Base-by-base conservation (phyloP, 2,329 filamentous ascomycete species). In the Fusarium equiseti region DNA sequence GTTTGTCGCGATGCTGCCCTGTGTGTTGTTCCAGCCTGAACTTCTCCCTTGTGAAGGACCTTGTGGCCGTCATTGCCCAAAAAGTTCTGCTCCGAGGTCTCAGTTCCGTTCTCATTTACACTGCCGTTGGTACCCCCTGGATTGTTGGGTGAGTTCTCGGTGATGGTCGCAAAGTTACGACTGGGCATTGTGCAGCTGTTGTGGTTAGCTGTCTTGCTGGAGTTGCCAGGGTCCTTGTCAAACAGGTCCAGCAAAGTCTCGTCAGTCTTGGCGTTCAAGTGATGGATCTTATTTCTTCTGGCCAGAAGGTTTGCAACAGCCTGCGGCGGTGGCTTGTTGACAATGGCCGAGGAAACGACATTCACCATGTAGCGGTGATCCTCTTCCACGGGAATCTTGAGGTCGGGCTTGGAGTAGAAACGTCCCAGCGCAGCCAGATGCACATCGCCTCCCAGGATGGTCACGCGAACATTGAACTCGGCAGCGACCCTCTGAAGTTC, bases 321-420 rank as follows among this genome's bases (percentile, higher is more conserved):
- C 79, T 91, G 89, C 2, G 95, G 94, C 16, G 95, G 94, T 4
- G 96, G 96, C 74, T 95, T 95, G 79, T 99, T 98, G 72, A 97
- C 95, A 76, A 99, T 98, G 32, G 95, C 95, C 1, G 95, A 98
- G 8, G 94, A 97, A 56, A 98, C 88, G 22, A 99, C 87, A 77
- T 99, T 99, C 53, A 91, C 92, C 90, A 99, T 98, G 80, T 98
- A 98, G 59, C 96, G 89, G 78, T 94, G 92, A 79, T 99, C 96
- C 63, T 91, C 87, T 77, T 95, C 92, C 59, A 90, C 91, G 1
- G 93, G 87, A 35, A 97, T 87, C 56, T 90, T 87, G 46, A 96
- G 86, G 73, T 90, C 91, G 10, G 94, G 93, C 75, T 96, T 96
- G 18, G 93, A 95, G 83, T 97, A 98, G 84, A 99, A 98, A 66